These are phyloP conservation scores for Nyctanthes arbortristis DNA, from an alignment of 257 asterid genomes.

Conservation along the genomic window DNA sequence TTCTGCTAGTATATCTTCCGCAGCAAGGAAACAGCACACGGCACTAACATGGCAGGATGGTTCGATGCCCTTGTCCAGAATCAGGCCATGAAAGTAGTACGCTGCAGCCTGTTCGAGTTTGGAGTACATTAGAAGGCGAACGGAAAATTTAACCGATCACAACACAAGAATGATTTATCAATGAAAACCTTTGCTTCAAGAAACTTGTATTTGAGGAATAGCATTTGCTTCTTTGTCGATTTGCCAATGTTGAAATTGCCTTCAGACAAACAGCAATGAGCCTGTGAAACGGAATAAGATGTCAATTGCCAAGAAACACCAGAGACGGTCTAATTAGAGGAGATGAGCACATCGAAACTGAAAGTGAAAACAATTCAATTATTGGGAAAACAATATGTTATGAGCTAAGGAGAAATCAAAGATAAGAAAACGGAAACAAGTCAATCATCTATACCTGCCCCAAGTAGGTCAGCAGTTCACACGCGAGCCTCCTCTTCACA, in stretches of 20 bases:
- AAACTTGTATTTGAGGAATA: conserved; percentile 81
- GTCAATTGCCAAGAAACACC: neutral
- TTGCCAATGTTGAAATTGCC: conserved; percentile 18
- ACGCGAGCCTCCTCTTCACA: conserved; percentile 87
- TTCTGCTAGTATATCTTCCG: conserved; percentile 64
- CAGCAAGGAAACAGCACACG: conserved; percentile 69
- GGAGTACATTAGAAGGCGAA: conserved; percentile 5
- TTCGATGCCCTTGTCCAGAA: conserved; percentile 65
- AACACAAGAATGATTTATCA: neutral
- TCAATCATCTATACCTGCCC: conserved; percentile 44
- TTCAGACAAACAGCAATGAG: conserved; percentile 56
- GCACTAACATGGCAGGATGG: conserved; percentile 64
- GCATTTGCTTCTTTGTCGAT: conserved; percentile 53
- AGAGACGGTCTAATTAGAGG: neutral
- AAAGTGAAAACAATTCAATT: neutral
- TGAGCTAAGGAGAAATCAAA: neutral
- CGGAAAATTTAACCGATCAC: neutral
- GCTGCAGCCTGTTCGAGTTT: conserved; percentile 62
- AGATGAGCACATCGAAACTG: neutral
- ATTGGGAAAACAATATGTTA: neutral
- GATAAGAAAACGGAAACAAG: neutral
- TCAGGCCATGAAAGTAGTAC: conserved; percentile 77
- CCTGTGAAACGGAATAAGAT: conserved; percentile 36
- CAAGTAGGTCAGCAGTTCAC: conserved; percentile 68
- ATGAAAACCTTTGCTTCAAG: conserved; percentile 77